A percentile compares a stretch with the other conserved stretches of the same genome.
These are phyloP conservation scores for Pichia rugopelliculosa DNA, from an alignment of 805 yeast genomes.

Conservation along the genomic window DNA sequence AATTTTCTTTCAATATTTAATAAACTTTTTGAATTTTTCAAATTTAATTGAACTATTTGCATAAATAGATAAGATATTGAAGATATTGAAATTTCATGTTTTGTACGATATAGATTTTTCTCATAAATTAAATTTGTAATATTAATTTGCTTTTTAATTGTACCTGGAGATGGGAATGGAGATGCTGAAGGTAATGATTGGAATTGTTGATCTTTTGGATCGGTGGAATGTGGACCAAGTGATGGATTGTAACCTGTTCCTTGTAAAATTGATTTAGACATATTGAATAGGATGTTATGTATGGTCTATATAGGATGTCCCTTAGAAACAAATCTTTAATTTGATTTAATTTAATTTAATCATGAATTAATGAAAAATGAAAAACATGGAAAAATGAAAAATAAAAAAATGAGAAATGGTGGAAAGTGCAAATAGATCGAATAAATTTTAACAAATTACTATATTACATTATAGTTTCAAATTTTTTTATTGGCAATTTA, in stretches of 20 bases:
- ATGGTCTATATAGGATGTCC: too few relatives aligned
- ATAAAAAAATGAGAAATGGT: too few relatives aligned
- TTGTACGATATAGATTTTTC: slow-evolving; percentile 55
- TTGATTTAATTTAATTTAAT: too few relatives aligned
- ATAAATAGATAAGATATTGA: slow-evolving; percentile 62
- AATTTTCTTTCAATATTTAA: slow-evolving; percentile 54
- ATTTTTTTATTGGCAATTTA: slow-evolving; percentile 1
- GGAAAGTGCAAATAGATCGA: too few relatives aligned
- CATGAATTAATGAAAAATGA: too few relatives aligned
- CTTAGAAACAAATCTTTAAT: too few relatives aligned
- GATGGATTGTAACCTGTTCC: slow-evolving; percentile 26
- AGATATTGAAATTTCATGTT: slow-evolving; percentile 59
- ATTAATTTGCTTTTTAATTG: slow-evolving; percentile 7
- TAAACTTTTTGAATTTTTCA: slow-evolving; percentile 54
- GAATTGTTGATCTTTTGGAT: slow-evolving; percentile 11
- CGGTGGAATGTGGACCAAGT: slow-evolving; percentile 26
- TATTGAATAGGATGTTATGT: too few relatives aligned
- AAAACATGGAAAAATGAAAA: too few relatives aligned
- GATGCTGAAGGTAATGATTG: slow-evolving; percentile 3
- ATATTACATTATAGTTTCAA: too few relatives aligned
- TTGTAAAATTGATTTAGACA: slow-evolving; percentile 14
- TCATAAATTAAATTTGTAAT: slow-evolving; percentile 49
- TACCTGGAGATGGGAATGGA: slow-evolving; percentile 15
- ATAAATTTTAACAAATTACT: too few relatives aligned
- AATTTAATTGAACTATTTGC: slow-evolving; percentile 62